Evolutionary conservation across 2,329 filamentous ascomycete species (phyloP).

Genomic region (Monosporascus sp.): DNA sequence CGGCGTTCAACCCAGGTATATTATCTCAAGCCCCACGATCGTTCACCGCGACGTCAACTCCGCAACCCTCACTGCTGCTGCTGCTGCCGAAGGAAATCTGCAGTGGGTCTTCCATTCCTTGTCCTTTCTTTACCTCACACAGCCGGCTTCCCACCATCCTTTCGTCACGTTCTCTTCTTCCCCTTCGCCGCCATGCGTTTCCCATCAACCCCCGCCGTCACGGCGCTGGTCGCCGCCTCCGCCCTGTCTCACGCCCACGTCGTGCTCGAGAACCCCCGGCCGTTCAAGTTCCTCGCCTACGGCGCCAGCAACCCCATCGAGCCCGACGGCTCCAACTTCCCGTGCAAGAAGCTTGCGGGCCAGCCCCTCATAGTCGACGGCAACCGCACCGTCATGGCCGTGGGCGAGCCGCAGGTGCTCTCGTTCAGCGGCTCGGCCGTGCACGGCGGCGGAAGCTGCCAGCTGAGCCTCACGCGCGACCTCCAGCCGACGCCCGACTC

Average conservation of each 20-base stretch:
- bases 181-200: background rate
- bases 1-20: background rate
- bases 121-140: background rate
- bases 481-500: conserved; percentile 46
- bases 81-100: too few relatives aligned
- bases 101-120: background rate
- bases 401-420: conserved; percentile 49
- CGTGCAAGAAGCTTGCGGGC: conserved; percentile 56
- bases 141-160: too few relatives aligned
- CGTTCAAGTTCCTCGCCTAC: conserved; percentile 36
- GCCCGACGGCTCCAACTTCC: conserved; percentile 54
- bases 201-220: background rate
- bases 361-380: conserved; percentile 33
- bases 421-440: conserved; percentile 54
- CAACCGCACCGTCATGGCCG: conserved; percentile 46
- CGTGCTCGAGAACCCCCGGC: conserved; percentile 52
- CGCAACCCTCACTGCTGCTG: too few relatives aligned
- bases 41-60: background rate
- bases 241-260: conserved; percentile 48
- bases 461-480: conserved; percentile 65
- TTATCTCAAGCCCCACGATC: too few relatives aligned
- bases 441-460: conserved; percentile 72
- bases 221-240: background rate
- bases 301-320: conserved; percentile 55
- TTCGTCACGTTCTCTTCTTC: background rate